These are phyloP conservation scores for Hymenoscyphus repandus DNA, from an alignment of 2,329 filamentous ascomycete genomes.

Conservation along the genomic window DNA sequence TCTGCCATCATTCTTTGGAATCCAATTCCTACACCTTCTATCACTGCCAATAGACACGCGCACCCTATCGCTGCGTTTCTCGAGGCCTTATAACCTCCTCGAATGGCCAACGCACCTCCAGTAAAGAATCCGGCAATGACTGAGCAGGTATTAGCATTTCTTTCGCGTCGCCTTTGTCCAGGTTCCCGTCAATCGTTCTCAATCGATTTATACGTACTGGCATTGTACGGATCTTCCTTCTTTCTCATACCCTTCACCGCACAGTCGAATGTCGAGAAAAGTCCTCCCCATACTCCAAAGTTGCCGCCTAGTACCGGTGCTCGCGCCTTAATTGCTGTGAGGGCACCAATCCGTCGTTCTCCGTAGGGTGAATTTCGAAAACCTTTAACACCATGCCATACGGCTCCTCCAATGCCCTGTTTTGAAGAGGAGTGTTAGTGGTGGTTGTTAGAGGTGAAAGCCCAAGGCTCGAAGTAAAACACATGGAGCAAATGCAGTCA, in stretches of 20 bases:
- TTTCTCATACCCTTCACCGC: constrained; percentile 88
- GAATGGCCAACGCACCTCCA: constrained; percentile 82
- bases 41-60: constrained; percentile 87
- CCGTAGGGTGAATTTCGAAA: constrained; percentile 87
- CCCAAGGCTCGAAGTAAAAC: neutral
- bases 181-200: neutral
- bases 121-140: constrained; percentile 96
- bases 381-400: constrained; percentile 97
- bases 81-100: constrained; percentile 87
- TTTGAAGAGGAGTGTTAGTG: neutral
- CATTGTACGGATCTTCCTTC: constrained; percentile 98
- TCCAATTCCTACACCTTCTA: constrained; percentile 94
- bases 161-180: neutral
- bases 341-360: constrained; percentile 88
- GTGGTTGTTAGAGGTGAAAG: neutral
- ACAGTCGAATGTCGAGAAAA: constrained; percentile 96
- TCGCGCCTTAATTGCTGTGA: constrained; percentile 96
- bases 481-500: neutral
- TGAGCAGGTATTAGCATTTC: constrained; percentile 24
- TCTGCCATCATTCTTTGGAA: constrained; percentile 93
- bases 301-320: constrained; percentile 95
- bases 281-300: constrained; percentile 95
- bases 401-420: constrained; percentile 70
- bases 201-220: constrained; percentile 48
- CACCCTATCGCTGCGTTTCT: constrained; percentile 96